phyloP scores from a whole-genome alignment of 169 alveolate genomes.

The Hammondia hammondi region DNA sequence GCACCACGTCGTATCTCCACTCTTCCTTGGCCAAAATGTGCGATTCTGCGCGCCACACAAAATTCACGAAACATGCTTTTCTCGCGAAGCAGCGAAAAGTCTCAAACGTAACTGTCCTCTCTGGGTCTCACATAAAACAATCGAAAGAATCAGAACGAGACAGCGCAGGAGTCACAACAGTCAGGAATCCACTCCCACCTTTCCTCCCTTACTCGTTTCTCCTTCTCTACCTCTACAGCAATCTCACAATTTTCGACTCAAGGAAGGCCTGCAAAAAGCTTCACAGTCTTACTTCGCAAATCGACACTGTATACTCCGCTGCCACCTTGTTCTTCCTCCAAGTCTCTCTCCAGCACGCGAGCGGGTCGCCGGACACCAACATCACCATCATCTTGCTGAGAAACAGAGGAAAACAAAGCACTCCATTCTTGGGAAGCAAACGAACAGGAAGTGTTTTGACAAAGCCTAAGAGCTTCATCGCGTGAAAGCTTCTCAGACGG shows the following conservation, averaged over 20 bases:
- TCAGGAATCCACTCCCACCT: no score
- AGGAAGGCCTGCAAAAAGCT: no score
- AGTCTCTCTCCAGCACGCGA: constrained; percentile 83
- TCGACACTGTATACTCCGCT: constrained; percentile 97
- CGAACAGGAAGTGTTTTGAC: neutral
- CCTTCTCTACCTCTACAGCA: no score
- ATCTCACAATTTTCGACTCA: no score
- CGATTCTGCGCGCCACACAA: constrained; percentile 77
- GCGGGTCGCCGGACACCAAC: constrained; percentile 52
- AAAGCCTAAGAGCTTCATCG: neutral
- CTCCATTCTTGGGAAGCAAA: neutral
- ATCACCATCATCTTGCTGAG: neutral
- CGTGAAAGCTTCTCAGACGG: no score
- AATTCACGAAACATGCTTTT: neutral
- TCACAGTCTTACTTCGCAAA: constrained; percentile 79
- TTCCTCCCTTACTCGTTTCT: no score
- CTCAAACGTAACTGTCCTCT: no score
- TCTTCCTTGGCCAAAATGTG: constrained; percentile 90
- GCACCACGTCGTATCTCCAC: constrained; percentile 97
- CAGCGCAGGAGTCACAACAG: no score
- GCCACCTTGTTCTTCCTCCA: constrained; percentile 95
- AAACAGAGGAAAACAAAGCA: neutral
- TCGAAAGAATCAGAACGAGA: no score
- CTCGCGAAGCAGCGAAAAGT: neutral
- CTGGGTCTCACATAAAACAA: no score